Evolutionary conservation across 768 basidiomycete species (phyloP), one percentile per base, ranked within the genome.

Genomic region (Suillus placidus): DNA sequence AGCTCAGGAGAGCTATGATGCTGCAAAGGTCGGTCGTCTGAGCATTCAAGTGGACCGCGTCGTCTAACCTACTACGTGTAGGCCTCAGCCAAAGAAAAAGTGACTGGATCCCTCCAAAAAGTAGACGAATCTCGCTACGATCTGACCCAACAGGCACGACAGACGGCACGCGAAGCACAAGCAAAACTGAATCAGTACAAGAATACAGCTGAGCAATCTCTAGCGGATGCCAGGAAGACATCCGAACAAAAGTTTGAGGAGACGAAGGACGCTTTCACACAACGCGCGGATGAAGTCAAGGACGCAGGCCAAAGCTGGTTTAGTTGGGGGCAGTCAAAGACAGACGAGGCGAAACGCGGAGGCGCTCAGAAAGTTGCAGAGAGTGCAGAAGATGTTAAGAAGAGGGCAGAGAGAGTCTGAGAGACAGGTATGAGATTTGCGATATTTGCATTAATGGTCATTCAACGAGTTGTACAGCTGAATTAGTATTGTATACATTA

Each of bases 241-340:
- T 69, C 75, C 3, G 75, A 78, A 67, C 66, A 69, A 38, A 73
- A 42, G 45, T 56, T 75, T 10, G 75, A 73, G 14, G 78, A 78
- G 52, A 68, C 72, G 0, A 77, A 79, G 72, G 77, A 71, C 43
- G 70, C 67, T 12, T 66, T 66, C 26, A 62, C 55, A 4, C 72
- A 73, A 60, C 74, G 67, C 42, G 71, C 68, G 16, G 69, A 62
- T 40, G 68, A 69, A 23, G 76, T 69, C 14, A 70, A 76, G 65
- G 66, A 68, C 20, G 72, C 74, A 13, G 52, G 73, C 4, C 77
- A 79, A 45, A 70, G 76, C 57, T 80, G 80, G 79, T 81, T 82
- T 32, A 76, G 80, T 16, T 81, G 80, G 71, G 81, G 80, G 30
- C 68, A 77, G 58, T 70, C 69, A 40, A 80, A 77, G 68, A 69